phyloP scores from a whole-genome alignment of 371 early-diverging fungal species.

The Mortierella sp. region DNA sequence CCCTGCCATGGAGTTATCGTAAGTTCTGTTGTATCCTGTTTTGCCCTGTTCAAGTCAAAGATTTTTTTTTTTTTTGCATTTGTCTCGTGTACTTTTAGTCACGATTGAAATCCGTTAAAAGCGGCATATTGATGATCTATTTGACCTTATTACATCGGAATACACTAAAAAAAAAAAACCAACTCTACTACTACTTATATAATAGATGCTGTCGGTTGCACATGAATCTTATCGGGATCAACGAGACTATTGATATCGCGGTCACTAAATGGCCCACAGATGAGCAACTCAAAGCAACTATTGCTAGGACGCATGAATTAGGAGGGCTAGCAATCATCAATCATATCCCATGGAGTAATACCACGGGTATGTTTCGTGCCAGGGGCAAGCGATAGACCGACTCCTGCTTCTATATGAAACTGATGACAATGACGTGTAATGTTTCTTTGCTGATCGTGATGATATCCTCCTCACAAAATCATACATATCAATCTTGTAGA shows the following conservation, averaged over 20 bases:
- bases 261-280: slow-evolving; percentile 71
- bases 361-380: slow-evolving; percentile 57
- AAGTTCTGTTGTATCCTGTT: slow-evolving; percentile 17
- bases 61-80: not conserved
- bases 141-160: not conserved
- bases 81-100: not conserved
- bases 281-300: slow-evolving; percentile 71
- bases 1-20: slow-evolving; percentile 80
- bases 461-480: no score
- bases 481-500: slow-evolving; percentile 46
- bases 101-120: not conserved
- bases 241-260: slow-evolving; percentile 70
- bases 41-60: not conserved
- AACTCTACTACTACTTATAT: not conserved
- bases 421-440: no score
- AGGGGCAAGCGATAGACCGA: not conserved
- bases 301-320: slow-evolving; percentile 70
- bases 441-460: no score
- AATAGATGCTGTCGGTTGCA: slow-evolving; percentile 79
- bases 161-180: no score
- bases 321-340: slow-evolving; percentile 85
- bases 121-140: not conserved
- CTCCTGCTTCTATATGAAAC: no score
- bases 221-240: slow-evolving; percentile 84
- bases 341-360: slow-evolving; percentile 86